Percentiles rank a stretch among this genome's conserved stretches.
These are phyloP conservation scores for Dendrocalamus sinicus DNA, from an alignment of 176 grass and related monocot genomes.

Conservation along the genomic window DNA sequence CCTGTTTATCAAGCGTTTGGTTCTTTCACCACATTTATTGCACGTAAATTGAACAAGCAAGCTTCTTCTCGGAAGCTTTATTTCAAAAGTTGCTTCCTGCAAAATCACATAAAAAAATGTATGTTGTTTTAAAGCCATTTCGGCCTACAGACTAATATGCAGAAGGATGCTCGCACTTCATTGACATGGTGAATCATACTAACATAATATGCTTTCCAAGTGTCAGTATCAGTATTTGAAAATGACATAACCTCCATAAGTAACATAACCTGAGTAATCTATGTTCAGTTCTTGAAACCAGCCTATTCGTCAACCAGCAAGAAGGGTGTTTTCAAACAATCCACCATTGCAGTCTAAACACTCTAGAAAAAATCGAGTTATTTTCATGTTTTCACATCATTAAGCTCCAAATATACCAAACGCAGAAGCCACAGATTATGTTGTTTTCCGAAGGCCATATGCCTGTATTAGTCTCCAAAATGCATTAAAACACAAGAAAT, in stretches of 20 bases:
- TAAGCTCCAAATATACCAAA: conserved; percentile 10
- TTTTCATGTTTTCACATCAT: not conserved
- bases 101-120: conserved; percentile 27
- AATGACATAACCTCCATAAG: not conserved
- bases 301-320: conserved; percentile 8
- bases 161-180: not conserved
- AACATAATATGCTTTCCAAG: not conserved
- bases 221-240: conserved; percentile 11
- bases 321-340: conserved; percentile 12
- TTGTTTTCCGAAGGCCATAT: conserved; percentile 8
- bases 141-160: not conserved
- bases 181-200: conserved; percentile 1
- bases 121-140: conserved; percentile 8
- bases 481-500: conserved; percentile 5
- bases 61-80: conserved; percentile 90
- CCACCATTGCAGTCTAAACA: not conserved
- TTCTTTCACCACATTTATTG: conserved; percentile 81
- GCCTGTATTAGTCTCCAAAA: not conserved
- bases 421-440: not conserved
- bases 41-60: conserved; percentile 95
- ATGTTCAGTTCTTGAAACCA: conserved; percentile 4
- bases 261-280: conserved; percentile 7
- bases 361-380: not conserved
- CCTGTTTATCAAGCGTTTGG: conserved; percentile 77
- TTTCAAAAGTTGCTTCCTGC: conserved; percentile 66